phyloP scores from a whole-genome alignment of 129 eudicot genomes.

The Smallanthus sonchifolius region DNA sequence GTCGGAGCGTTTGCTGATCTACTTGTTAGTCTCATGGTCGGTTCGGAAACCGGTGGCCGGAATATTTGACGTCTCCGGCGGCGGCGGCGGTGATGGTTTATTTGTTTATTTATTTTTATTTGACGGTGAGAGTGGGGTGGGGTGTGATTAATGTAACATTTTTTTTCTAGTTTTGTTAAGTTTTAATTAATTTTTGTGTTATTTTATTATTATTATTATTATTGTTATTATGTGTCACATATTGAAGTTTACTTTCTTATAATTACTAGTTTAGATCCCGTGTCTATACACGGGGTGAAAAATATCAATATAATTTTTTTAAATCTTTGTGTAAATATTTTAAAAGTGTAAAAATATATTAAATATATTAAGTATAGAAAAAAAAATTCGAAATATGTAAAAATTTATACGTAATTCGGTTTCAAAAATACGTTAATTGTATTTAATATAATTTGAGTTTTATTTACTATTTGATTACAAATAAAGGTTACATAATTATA shows the following conservation, averaged over 20 bases:
- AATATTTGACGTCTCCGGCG: slow-evolving; percentile 4
- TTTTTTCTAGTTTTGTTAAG: slow-evolving; percentile 18
- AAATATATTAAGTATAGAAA: too few relatives aligned
- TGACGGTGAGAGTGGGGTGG: neutral
- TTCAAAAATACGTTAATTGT: too few relatives aligned
- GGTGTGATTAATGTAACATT: slow-evolving; percentile 30
- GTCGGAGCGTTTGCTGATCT: slow-evolving; percentile 88
- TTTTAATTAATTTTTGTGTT: neutral
- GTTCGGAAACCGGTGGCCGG: slow-evolving; percentile 28
- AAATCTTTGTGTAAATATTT: too few relatives aligned
- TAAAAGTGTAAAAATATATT: too few relatives aligned
- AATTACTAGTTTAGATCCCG: too few relatives aligned
- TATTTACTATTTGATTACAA: too few relatives aligned
- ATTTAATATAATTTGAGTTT: too few relatives aligned
- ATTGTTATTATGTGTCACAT: neutral
- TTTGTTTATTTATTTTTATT: slow-evolving; percentile 2
- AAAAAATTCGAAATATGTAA: too few relatives aligned
- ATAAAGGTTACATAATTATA: too few relatives aligned
- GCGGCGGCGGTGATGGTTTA: neutral
- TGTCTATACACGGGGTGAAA: too few relatives aligned
- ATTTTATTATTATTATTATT: neutral
- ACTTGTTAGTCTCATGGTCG: slow-evolving; percentile 52
- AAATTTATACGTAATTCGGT: too few relatives aligned
- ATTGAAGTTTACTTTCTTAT: neutral
- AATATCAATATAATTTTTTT: too few relatives aligned